Conservation (phyloP, 495 filamentous ascomycete genomes). For the Rusavskia elegans region DNA sequence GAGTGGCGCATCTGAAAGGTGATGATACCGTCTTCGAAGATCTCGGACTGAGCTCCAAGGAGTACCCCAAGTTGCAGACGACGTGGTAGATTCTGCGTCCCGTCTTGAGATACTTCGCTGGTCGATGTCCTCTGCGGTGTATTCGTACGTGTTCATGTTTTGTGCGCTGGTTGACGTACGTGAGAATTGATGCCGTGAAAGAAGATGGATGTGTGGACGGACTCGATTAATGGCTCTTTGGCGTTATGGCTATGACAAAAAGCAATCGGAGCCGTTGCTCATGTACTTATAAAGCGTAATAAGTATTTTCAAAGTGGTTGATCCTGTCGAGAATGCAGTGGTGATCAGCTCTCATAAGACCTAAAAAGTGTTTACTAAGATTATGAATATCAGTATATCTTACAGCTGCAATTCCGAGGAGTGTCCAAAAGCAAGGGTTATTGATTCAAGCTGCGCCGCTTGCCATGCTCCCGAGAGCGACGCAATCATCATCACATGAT, state of each 20-base stretch:
- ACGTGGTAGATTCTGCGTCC: conserved; percentile 24
- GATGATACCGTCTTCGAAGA: conserved; percentile 38
- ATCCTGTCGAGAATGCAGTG: too few relatives aligned
- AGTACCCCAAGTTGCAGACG: conserved; percentile 32
- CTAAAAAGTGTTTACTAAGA: background rate
- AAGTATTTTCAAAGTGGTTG: too few relatives aligned
- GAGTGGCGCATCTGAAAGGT: conserved; percentile 37
- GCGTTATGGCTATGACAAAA: too few relatives aligned
- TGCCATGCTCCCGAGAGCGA: conserved; percentile 23
- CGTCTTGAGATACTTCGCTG: background rate
- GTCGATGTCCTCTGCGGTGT: background rate
- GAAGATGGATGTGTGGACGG: too few relatives aligned
- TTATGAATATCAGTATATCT: background rate
- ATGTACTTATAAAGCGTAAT: too few relatives aligned
- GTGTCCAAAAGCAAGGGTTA: background rate
- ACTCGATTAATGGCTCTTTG: too few relatives aligned
- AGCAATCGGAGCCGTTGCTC: background rate
- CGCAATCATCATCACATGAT: conserved; percentile 29
- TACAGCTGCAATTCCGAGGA: background rate
- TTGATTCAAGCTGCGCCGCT: background rate
- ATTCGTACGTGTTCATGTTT: too few relatives aligned
- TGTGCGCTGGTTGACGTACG: too few relatives aligned
- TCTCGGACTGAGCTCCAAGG: conserved; percentile 32
- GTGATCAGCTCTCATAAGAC: too few relatives aligned
- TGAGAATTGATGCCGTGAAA: too few relatives aligned